Percentiles rank a stretch among this genome's conserved stretches.
Conservation (phyloP, 2,329 filamentous ascomycete genomes). For the Hysterium pulicare region DNA sequence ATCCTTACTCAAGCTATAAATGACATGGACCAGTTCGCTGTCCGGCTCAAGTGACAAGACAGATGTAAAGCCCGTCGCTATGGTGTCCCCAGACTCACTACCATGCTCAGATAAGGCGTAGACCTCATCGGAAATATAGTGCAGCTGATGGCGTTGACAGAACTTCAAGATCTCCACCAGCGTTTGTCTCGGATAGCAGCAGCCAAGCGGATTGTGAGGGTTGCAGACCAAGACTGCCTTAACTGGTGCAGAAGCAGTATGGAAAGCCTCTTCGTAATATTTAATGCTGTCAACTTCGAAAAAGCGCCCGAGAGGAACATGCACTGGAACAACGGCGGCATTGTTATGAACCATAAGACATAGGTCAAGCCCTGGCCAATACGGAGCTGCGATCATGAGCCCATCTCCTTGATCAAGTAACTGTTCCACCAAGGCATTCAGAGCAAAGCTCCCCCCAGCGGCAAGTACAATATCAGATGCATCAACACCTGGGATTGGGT, state of each 20-base stretch:
- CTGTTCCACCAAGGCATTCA: slow-evolving; percentile 5
- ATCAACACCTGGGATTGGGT: not conserved
- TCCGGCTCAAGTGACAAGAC: slow-evolving; percentile 16
- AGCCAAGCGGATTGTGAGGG: slow-evolving; percentile 39
- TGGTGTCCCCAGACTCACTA: not conserved
- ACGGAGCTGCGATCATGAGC: slow-evolving; percentile 3
- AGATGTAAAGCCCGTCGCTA: slow-evolving; percentile 14
- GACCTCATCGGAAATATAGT: slow-evolving; percentile 30
- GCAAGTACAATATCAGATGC: slow-evolving; percentile 2
- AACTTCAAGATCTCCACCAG: slow-evolving; percentile 21
- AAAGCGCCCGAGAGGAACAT: slow-evolving; percentile 1
- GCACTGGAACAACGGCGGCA: not conserved
- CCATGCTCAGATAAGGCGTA: slow-evolving; percentile 23
- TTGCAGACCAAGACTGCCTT: slow-evolving; percentile 42
- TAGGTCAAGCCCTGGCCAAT: slow-evolving; percentile 5
- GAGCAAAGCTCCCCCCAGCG: slow-evolving; percentile 4
- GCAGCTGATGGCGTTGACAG: slow-evolving; percentile 20
- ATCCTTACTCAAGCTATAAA: slow-evolving; percentile 28
- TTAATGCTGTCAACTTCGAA: slow-evolving; percentile 1
- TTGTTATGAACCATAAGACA: slow-evolving; percentile 3
- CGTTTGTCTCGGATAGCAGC: slow-evolving; percentile 20
- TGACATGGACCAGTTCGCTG: slow-evolving; percentile 20
- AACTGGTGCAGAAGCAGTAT: slow-evolving; percentile 28
- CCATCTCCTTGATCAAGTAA: slow-evolving; percentile 4
- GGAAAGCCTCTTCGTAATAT: slow-evolving; percentile 37